Conservation (phyloP, 2,329 filamentous ascomycete species). For the Fusarium verticillioides region DNA sequence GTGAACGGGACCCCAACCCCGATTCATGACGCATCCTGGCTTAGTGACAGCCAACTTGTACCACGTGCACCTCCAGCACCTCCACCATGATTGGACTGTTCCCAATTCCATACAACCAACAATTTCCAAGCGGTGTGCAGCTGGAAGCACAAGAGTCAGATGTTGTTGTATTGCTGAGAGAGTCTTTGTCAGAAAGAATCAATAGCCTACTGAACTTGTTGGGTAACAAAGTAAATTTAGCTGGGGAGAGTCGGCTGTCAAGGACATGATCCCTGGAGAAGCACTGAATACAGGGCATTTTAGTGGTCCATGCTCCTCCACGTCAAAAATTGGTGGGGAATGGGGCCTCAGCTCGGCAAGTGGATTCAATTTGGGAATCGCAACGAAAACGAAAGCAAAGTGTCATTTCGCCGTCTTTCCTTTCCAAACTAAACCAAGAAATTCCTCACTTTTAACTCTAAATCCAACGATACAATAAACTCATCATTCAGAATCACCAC, state of each 20-base stretch:
- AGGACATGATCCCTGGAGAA: background rate
- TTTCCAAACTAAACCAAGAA: constrained; percentile 18
- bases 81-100: constrained; percentile 20
- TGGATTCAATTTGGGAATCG: constrained; percentile 20
- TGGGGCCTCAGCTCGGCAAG: constrained; percentile 17
- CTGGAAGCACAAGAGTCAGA: constrained; percentile 5
- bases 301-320: constrained; percentile 31
- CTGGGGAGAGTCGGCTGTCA: background rate
- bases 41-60: constrained; percentile 8
- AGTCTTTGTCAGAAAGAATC: background rate
- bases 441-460: constrained; percentile 15
- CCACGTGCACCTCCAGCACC: constrained; percentile 31
- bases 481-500: constrained; percentile 2
- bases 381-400: background rate
- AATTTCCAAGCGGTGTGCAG: constrained; percentile 26
- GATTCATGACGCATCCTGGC: constrained; percentile 28
- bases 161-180: background rate
- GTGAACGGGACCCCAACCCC: constrained; percentile 20
- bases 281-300: constrained; percentile 7
- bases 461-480: constrained; percentile 4
- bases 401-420: constrained; percentile 12
- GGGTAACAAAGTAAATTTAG: background rate
- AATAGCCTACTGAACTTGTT: background rate
- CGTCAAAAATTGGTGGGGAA: constrained; percentile 30
- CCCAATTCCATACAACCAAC: background rate